phyloP scores from a whole-genome alignment of 2,329 filamentous ascomycete genomes.

The Stemphylium beticola region DNA sequence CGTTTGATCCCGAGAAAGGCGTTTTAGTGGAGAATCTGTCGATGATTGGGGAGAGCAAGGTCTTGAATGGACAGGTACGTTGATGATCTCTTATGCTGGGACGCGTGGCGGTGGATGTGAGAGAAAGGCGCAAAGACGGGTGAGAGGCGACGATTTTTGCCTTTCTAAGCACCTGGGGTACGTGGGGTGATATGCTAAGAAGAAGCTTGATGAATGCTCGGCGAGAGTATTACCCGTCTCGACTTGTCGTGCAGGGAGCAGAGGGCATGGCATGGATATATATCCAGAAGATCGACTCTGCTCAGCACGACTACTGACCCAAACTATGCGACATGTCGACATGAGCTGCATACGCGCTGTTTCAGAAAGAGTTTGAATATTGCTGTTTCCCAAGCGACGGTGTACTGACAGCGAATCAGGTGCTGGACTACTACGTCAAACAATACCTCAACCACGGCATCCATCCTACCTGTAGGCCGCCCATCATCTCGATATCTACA shows the following conservation, averaged over 20 bases:
- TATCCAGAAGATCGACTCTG: conserved; percentile 8
- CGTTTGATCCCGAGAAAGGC: conserved; percentile 67
- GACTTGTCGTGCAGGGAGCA: conserved; percentile 3
- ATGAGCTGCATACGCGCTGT: conserved; percentile 3
- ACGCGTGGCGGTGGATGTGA: conserved; percentile 2
- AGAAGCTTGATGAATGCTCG: background rate
- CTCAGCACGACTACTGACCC: background rate
- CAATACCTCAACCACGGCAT: conserved; percentile 76
- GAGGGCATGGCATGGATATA: background rate
- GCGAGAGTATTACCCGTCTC: background rate
- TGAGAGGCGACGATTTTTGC: background rate
- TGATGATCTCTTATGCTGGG: conserved; percentile 7
- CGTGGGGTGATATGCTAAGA: too few species aligned
- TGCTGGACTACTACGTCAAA: conserved; percentile 74
- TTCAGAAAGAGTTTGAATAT: conserved; percentile 9
- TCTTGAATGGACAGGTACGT: conserved; percentile 67
- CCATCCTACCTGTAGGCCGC: conserved; percentile 68
- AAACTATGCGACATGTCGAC: conserved; percentile 1
- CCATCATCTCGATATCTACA: background rate
- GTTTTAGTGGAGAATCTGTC: conserved; percentile 68
- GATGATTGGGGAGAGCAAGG: conserved; percentile 61
- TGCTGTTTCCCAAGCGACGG: conserved; percentile 4
- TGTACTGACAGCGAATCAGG: conserved; percentile 56
- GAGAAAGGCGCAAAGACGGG: background rate
- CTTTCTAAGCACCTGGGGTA: background rate